These are phyloP conservation scores for Macrocybe gigantea DNA, from an alignment of 768 basidiomycete species.

Conservation along the genomic window DNA sequence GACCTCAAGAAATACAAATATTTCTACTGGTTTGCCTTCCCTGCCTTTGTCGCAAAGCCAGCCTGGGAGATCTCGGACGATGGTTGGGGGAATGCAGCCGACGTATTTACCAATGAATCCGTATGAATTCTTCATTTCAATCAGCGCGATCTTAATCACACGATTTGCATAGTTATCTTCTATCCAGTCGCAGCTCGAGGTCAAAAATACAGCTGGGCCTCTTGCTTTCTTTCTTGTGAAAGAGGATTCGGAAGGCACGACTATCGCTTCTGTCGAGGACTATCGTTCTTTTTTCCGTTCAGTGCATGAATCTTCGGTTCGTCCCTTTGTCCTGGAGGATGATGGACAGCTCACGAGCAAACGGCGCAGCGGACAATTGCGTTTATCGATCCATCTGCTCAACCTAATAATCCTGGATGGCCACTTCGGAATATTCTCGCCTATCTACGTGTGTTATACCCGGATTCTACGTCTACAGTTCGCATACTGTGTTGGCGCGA, in stretches of 20 bases:
- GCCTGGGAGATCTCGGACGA: constrained; percentile 75
- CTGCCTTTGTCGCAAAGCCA: constrained; percentile 85
- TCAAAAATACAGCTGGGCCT: constrained; percentile 17
- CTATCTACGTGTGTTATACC: constrained; percentile 63
- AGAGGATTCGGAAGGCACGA: constrained; percentile 22
- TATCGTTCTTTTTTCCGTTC: constrained; percentile 53
- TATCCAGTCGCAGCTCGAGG: constrained; percentile 45
- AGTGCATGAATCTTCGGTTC: constrained; percentile 11
- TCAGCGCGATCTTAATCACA: not conserved
- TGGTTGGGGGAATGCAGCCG: constrained; percentile 51
- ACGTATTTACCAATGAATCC: constrained; percentile 33
- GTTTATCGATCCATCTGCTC: constrained; percentile 84
- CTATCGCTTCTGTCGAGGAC: constrained; percentile 50
- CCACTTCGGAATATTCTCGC: constrained; percentile 89
- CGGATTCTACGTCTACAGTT: constrained; percentile 38
- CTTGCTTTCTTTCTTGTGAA: constrained; percentile 63
- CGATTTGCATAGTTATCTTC: constrained; percentile 35
- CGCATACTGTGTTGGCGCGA: constrained; percentile 80
- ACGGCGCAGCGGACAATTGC: constrained; percentile 36
- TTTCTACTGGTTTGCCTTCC: constrained; percentile 98
- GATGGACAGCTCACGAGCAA: not conserved
- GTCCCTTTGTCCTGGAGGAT: too few relatives aligned
- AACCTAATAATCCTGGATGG: constrained; percentile 77
- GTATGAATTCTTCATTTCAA: constrained; percentile 22
- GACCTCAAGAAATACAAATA: constrained; percentile 99